Percentiles rank a stretch among this genome's conserved stretches.
Conservation (phyloP, 768 basidiomycete species). For the Arthromyces matolae region DNA sequence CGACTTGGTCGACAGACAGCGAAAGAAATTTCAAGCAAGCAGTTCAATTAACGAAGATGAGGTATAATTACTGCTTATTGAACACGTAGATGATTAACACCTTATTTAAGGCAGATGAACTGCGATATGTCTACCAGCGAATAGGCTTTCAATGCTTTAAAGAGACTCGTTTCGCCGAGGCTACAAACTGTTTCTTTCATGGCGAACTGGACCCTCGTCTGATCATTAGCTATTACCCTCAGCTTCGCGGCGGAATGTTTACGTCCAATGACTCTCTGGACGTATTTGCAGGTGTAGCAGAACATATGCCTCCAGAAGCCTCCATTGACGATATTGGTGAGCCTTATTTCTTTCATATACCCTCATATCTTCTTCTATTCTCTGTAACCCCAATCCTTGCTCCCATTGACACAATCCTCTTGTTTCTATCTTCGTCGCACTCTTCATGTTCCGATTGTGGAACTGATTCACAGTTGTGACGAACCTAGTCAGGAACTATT, state of each 20-base stretch:
- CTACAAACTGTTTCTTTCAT: conserved; percentile 70
- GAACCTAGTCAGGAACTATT: conserved; percentile 91
- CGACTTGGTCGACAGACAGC: conserved; percentile 56
- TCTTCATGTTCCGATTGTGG: conserved; percentile 43
- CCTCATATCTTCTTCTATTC: conserved; percentile 13
- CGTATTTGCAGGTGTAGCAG: conserved; percentile 72
- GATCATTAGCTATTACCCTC: conserved; percentile 75
- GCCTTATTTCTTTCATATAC: conserved; percentile 32
- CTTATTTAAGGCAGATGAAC: conserved; percentile 52
- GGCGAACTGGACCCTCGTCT: conserved; percentile 84
- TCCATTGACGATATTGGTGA: conserved; percentile 85
- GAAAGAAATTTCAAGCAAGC: conserved; percentile 52
- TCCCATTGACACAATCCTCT: conserved; percentile 25
- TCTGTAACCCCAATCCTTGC: conserved; percentile 10
- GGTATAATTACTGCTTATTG: conserved; percentile 28
- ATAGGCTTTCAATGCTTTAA: conserved; percentile 76
- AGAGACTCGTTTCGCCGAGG: conserved; percentile 82
- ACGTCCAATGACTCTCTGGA: conserved; percentile 51
- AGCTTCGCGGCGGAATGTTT: conserved; percentile 67
- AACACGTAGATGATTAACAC: neutral
- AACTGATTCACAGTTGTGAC: conserved; percentile 78
- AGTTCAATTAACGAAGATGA: conserved; percentile 53
- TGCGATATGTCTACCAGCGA: conserved; percentile 76
- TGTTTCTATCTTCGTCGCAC: conserved; percentile 26
- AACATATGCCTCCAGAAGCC: conserved; percentile 63